Evolutionary conservation across 805 yeast species (phyloP).

Genomic region (Hanseniaspora valbyensis): DNA sequence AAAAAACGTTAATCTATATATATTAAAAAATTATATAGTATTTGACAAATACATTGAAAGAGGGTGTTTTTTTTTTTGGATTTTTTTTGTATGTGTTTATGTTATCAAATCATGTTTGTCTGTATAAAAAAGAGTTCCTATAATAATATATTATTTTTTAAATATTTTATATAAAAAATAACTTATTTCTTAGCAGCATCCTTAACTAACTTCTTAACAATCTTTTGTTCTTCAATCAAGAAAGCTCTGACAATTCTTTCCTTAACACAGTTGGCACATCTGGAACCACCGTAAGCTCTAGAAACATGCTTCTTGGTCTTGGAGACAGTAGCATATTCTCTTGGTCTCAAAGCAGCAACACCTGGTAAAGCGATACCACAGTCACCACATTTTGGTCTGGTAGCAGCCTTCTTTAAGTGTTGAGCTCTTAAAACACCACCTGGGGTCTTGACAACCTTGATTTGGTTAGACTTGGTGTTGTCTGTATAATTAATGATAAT

Average conservation of each 20-base stretch:
- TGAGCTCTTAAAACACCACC: constrained; percentile 98
- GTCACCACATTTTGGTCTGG: constrained; percentile 85
- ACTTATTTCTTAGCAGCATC: constrained; percentile 64
- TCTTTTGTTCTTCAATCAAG: constrained; percentile 99
- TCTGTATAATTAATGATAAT: constrained; percentile 46
- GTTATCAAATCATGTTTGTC: neutral
- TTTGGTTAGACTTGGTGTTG: constrained; percentile 99
- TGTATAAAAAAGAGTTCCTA: constrained; percentile 22
- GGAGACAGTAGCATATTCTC: constrained; percentile 89
- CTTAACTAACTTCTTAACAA: constrained; percentile 97
- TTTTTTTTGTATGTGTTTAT: too few species aligned
- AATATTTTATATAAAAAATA: too few species aligned
- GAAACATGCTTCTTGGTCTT: constrained; percentile 96
- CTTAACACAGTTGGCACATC: constrained; percentile 97
- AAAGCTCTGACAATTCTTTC: constrained; percentile 99
- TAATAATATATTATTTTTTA: too few species aligned
- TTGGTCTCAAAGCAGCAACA: constrained; percentile 93
- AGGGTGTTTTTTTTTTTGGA: too few species aligned
- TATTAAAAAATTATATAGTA: neutral
- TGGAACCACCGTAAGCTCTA: constrained; percentile 99
- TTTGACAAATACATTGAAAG: constrained; percentile 1
- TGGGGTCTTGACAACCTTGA: constrained; percentile 99
- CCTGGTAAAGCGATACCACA: constrained; percentile 75
- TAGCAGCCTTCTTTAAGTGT: constrained; percentile 85
- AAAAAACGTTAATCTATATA: too few species aligned